phyloP scores from a whole-genome alignment of 257 asterid genomes.

The Solanum sejunctum region DNA sequence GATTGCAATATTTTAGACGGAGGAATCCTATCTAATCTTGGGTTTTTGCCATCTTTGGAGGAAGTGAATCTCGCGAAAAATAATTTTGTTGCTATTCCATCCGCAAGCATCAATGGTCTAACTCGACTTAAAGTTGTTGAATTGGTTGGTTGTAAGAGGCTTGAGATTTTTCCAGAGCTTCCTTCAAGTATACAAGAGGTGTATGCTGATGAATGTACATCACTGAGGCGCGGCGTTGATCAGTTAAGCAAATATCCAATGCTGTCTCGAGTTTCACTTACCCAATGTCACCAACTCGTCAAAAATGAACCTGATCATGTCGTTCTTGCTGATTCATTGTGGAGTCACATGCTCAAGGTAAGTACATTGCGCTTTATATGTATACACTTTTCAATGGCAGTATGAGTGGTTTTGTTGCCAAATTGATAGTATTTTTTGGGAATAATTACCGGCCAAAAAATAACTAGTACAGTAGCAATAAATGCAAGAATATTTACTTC shows the following conservation, averaged over 20 bases:
- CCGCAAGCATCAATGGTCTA: not conserved
- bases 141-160: not conserved
- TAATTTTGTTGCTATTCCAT: not conserved
- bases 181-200: not conserved
- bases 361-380: not conserved
- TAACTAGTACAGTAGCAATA: no score
- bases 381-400: no score
- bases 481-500: no score
- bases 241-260: not conserved
- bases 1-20: not conserved
- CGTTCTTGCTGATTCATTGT: not conserved
- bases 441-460: no score
- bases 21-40: not conserved
- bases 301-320: not conserved
- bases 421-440: no score
- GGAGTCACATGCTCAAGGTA: slow-evolving; percentile 3
- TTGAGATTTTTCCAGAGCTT: not conserved
- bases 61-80: not conserved
- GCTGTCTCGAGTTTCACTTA: not conserved
- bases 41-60: not conserved
- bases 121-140: not conserved
- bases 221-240: not conserved
- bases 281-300: not conserved
- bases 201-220: not conserved
- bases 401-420: no score